Base-by-base conservation (phyloP, 139 green algal species). In the Micromonas pusilla region DNA sequence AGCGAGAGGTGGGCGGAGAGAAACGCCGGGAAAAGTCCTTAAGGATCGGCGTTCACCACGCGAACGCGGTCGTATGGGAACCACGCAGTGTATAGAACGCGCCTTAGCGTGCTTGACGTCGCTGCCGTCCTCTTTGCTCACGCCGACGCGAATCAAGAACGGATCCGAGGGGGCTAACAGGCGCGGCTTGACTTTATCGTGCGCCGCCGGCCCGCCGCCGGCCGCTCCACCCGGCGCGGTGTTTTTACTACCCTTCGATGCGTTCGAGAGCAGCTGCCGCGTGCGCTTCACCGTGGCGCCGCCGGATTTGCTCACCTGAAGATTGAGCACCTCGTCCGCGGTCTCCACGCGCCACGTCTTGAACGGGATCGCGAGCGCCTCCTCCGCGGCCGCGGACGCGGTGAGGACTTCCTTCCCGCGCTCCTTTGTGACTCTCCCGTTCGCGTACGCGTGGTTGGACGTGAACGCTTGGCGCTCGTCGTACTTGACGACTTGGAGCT, bases 121-220 rank as follows among this genome's bases (percentile, higher is more conserved):
- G n/a, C n/a, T n/a, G 4, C 87, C 87, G 25, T 91, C 85, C 20
- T 71, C 33, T 1, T 80, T 86, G 60, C 86, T 82, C 36, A 91
- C 74, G 39, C 87, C 87, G 20, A 89, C 85, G 36, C 66, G 36
- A 53, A 84, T 71, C 45, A 91, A 66, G 77, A 91, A 91, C n/a
- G 85, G 82, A 37, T 90, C 84, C 2, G 78, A 36, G 0, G 78
- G 34, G n/a, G 79, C 75, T 9, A 89, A 84, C 20, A 84, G 80
- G 23, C 82, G 68, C 1, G 73, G 71, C 80, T 90, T 90, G n/a
- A 33, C 2, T 0, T 84, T 70, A 74, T 90, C 81, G 73, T 90
- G 84, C 25, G 78, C 28, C 70, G 83, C 37, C 20, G 36, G 25
- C 45, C 28, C 20, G 28, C 16, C 26, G n/a, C 20, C 32, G 21